These are phyloP conservation scores for Fragaria ananassa DNA, from an alignment of 306 rosid genomes.

Conservation along the genomic window DNA sequence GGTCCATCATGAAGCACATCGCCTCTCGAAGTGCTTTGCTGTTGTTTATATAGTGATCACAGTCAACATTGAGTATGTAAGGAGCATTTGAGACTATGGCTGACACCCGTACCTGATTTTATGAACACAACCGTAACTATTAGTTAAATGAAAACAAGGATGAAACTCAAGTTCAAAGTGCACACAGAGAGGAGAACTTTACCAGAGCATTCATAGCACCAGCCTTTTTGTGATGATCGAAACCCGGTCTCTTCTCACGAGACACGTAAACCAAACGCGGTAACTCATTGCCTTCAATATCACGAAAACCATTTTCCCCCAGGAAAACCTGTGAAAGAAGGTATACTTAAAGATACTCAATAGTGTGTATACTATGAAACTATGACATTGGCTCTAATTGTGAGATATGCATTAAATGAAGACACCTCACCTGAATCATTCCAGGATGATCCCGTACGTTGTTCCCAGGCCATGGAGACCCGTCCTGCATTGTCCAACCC, in stretches of 20 bases:
- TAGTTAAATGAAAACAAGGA: conserved; percentile 7
- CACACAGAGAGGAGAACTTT: conserved; percentile 16
- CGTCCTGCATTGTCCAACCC: conserved; percentile 99
- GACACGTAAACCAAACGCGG: conserved; percentile 87
- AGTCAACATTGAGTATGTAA: conserved; percentile 79
- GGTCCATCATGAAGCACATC: conserved; percentile 98
- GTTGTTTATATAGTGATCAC: conserved; percentile 96
- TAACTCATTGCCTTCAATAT: conserved; percentile 73
- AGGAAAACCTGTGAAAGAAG: conserved; percentile 67
- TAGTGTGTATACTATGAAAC: not conserved
- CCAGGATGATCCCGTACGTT: conserved; percentile 93
- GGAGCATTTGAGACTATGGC: conserved; percentile 91
- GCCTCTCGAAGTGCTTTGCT: conserved; percentile 93
- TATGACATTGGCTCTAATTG: not conserved
- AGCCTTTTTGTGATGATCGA: conserved; percentile 89
- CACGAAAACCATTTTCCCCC: conserved; percentile 86
- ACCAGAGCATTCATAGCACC: conserved; percentile 96
- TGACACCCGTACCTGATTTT: conserved; percentile 69
- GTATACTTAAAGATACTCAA: conserved; percentile 1
- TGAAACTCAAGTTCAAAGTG: conserved; percentile 1
- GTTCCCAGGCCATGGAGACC: conserved; percentile 97
- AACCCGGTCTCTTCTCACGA: conserved; percentile 96
- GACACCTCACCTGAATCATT: conserved; percentile 73
- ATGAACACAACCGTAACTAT: conserved; percentile 7
- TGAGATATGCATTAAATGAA: conserved; percentile 4